Percentiles rank a stretch among this genome's conserved stretches.
These are phyloP conservation scores for Saprolegnia parasitica DNA, from an alignment of 352 stramenopile species.

Conservation along the genomic window DNA sequence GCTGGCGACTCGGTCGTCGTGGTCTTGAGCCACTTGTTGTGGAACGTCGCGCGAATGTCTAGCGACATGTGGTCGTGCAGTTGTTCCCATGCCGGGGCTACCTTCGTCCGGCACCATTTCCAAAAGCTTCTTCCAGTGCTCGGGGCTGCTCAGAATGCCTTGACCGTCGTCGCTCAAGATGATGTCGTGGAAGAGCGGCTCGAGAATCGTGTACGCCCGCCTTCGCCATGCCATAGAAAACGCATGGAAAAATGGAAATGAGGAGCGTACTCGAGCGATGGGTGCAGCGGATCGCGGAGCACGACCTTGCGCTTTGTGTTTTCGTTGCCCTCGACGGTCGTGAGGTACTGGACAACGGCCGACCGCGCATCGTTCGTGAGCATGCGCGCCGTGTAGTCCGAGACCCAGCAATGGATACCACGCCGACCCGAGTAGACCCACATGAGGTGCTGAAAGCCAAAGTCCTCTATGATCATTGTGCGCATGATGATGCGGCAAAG, in stretches of 20 bases:
- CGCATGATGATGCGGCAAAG: background rate
- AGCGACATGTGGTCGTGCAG: background rate
- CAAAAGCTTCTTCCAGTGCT: slow-evolving; percentile 89
- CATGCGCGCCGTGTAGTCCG: slow-evolving; percentile 88
- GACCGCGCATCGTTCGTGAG: slow-evolving; percentile 96
- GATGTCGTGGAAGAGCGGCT: slow-evolving; percentile 92
- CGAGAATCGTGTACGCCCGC: slow-evolving; percentile 90
- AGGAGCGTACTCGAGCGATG: slow-evolving; percentile 73
- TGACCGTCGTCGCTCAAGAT: slow-evolving; percentile 91
- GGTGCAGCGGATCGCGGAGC: slow-evolving; percentile 89
- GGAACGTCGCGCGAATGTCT: slow-evolving; percentile 64
- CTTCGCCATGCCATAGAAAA: slow-evolving; percentile 31
- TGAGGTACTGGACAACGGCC: slow-evolving; percentile 96
- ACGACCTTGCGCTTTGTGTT: slow-evolving; percentile 88
- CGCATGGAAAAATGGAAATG: background rate
- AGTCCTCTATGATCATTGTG: slow-evolving; percentile 74
- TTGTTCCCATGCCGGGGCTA: background rate
- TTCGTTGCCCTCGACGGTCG: slow-evolving; percentile 89
- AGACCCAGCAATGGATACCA: slow-evolving; percentile 99
- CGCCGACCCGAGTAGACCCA: slow-evolving; percentile 99
- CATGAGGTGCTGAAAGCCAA: slow-evolving; percentile 97
- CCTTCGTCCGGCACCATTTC: slow-evolving; percentile 89
- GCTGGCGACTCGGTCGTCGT: slow-evolving; percentile 50
- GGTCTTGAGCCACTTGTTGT: slow-evolving; percentile 49
- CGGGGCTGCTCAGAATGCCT: slow-evolving; percentile 79